Evolutionary conservation across 2,329 filamentous ascomycete species (phyloP).

Genomic region (Zymoseptoria passerinii): DNA sequence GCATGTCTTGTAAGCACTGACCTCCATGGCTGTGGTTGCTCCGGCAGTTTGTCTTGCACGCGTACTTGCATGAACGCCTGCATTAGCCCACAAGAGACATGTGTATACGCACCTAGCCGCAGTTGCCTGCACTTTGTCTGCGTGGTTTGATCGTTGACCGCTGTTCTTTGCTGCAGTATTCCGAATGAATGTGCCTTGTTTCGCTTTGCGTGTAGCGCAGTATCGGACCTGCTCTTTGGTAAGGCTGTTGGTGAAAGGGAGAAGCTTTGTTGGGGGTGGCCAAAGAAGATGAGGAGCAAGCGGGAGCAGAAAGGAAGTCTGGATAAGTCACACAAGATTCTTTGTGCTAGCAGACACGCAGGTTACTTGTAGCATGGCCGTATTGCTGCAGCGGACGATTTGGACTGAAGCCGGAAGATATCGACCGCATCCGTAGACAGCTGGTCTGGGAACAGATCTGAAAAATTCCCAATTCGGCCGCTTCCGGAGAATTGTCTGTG

Average conservation of each 20-base stretch:
- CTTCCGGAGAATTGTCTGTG: slow-evolving; percentile 25
- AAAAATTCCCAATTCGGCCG: slow-evolving; percentile 24
- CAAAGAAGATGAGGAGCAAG: slow-evolving; percentile 22
- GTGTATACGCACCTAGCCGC: neutral
- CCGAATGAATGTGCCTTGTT: slow-evolving; percentile 19
- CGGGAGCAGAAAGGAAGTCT: slow-evolving; percentile 23
- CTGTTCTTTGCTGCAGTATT: slow-evolving; percentile 21
- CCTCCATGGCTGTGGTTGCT: slow-evolving; percentile 19
- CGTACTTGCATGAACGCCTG: slow-evolving; percentile 19
- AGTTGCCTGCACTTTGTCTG: slow-evolving; percentile 20
- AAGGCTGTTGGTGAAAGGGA: slow-evolving; percentile 17
- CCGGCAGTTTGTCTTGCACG: slow-evolving; percentile 25
- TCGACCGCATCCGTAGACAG: slow-evolving; percentile 26
- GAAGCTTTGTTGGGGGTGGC: slow-evolving; percentile 25
- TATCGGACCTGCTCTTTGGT: slow-evolving; percentile 16
- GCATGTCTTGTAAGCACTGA: slow-evolving; percentile 30
- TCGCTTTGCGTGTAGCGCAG: slow-evolving; percentile 13
- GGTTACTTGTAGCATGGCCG: slow-evolving; percentile 27
- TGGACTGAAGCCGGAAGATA: slow-evolving; percentile 24
- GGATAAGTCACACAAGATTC: slow-evolving; percentile 27
- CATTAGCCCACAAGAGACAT: neutral
- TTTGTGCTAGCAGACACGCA: slow-evolving; percentile 26
- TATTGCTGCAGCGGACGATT: slow-evolving; percentile 11
- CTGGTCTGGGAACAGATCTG: slow-evolving; percentile 25
- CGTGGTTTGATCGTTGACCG: slow-evolving; percentile 12